Conservation (phyloP, 805 yeast genomes). For the Saccharomycopsis fodiens region DNA sequence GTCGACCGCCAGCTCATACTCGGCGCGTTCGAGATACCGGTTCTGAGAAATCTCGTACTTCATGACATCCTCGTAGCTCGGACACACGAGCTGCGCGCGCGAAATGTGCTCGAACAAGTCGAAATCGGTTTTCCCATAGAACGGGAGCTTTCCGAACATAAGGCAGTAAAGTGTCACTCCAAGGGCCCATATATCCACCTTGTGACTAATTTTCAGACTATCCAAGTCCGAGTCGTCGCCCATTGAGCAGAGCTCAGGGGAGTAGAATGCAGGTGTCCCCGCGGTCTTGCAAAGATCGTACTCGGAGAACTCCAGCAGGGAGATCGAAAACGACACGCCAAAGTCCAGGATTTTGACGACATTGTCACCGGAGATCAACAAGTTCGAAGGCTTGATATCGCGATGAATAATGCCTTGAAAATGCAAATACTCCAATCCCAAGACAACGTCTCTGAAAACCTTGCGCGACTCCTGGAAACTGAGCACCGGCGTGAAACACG, state of each 20-base stretch:
- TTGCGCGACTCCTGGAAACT: slow-evolving; percentile 59
- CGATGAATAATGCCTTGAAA: slow-evolving; percentile 87
- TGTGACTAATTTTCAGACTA: slow-evolving; percentile 55
- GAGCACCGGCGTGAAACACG: slow-evolving; percentile 48
- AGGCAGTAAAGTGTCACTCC: slow-evolving; percentile 90
- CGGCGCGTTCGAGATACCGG: slow-evolving; percentile 33
- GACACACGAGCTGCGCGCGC: slow-evolving; percentile 50
- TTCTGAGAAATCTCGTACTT: slow-evolving; percentile 23
- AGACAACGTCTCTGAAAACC: slow-evolving; percentile 73
- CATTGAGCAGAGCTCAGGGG: slow-evolving; percentile 83
- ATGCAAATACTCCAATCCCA: slow-evolving; percentile 88
- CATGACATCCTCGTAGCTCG: slow-evolving; percentile 40
- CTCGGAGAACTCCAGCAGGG: slow-evolving; percentile 45
- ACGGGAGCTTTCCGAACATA: slow-evolving; percentile 83
- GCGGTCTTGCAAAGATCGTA: slow-evolving; percentile 90
- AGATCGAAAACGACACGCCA: slow-evolving; percentile 79
- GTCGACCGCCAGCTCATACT: slow-evolving; percentile 41
- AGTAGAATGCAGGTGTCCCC: slow-evolving; percentile 95
- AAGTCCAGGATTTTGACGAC: slow-evolving; percentile 91
- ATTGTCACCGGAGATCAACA: slow-evolving; percentile 61
- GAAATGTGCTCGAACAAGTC: slow-evolving; percentile 80
- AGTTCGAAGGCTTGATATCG: slow-evolving; percentile 92
- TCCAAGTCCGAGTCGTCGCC: slow-evolving; percentile 24
- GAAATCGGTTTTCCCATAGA: slow-evolving; percentile 78
- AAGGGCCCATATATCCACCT: slow-evolving; percentile 95